Evolutionary conservation across 148 eudicot genomes (phyloP), one percentile per base, ranked within the genome.

Genomic region (Tetragonia tetragonoides): DNA sequence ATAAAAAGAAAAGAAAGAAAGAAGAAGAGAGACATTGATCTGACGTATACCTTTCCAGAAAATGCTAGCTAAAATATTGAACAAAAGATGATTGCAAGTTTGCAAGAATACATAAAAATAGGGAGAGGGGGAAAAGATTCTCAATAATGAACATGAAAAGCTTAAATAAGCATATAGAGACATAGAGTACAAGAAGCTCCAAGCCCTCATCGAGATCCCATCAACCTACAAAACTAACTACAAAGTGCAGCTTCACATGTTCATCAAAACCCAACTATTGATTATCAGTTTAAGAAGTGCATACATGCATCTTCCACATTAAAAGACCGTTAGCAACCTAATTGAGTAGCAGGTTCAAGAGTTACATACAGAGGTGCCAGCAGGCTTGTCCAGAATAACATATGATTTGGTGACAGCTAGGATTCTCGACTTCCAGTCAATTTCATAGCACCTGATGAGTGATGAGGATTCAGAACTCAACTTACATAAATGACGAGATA

Each of bases 331-430:
- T 20, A 20, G 16, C 54, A 64, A 61, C 65, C 11, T 15, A 49
- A 1, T 3, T 75, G 73, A 78, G 24, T 11, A 68, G 28, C 40
- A 77, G 60, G 68, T 64, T 37, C 49, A 74, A 75, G 79, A 78
- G 8, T 78, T 65, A 89, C 97, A 57, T 89, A 95, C 99, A 57
- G 98, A 90, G 75, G 91, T 93, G 75, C 99, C 98, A 61, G 99
- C 91, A 81, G 99, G 99, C 84, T 95, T 95, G 83, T 95, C 94
- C 60, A 95, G 89, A 79, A 95, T 87, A 79, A 95, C 97, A 77
- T 89, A 95, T 81, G 88, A 82, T 60, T 95, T 90, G 38, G 93
- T 80, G 73, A 91, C 90, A 63, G 93, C 91, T 73, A 95, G 77
- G 51, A 93, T 85, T 80, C 98, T 88, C 15, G 97, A 90, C 75